Conservation (phyloP, 2,329 filamentous ascomycete genomes). For the Diplodia scrobiculata region DNA sequence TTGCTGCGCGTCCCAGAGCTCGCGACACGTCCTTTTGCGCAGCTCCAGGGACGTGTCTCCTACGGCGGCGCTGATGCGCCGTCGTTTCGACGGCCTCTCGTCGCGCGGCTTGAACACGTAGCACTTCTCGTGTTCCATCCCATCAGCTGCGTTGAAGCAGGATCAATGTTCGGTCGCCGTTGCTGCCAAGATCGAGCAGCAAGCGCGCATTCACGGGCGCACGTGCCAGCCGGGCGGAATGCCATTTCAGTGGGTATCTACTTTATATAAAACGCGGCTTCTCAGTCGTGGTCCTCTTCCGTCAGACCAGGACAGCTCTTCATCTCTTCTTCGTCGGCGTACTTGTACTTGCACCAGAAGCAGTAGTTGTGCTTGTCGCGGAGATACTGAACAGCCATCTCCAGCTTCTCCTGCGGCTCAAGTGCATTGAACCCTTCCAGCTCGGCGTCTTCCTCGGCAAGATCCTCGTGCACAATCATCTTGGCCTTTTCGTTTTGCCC, state of each 20-base stretch:
- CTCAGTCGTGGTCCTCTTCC: slow-evolving; percentile 77
- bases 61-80: slow-evolving; percentile 40
- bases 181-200: slow-evolving; percentile 2
- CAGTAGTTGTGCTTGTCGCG: slow-evolving; percentile 77
- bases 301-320: slow-evolving; percentile 85
- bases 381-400: slow-evolving; percentile 67
- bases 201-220: slow-evolving; percentile 21
- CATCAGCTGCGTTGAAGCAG: not conserved
- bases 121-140: slow-evolving; percentile 54
- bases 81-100: slow-evolving; percentile 47
- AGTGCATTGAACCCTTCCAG: slow-evolving; percentile 76
- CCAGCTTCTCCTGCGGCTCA: slow-evolving; percentile 66
- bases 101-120: slow-evolving; percentile 49
- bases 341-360: slow-evolving; percentile 92
- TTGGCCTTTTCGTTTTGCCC: slow-evolving; percentile 58
- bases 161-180: slow-evolving; percentile 8
- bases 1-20: slow-evolving; percentile 67
- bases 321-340: slow-evolving; percentile 69
- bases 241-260: not conserved
- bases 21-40: slow-evolving; percentile 62
- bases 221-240: slow-evolving; percentile 14
- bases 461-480: slow-evolving; percentile 65
- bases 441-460: slow-evolving; percentile 79
- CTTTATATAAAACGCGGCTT: not conserved
- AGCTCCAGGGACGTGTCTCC: slow-evolving; percentile 46